Conservation (phyloP, 2,329 filamentous ascomycete genomes). For the Colletotrichum gigasporum region DNA sequence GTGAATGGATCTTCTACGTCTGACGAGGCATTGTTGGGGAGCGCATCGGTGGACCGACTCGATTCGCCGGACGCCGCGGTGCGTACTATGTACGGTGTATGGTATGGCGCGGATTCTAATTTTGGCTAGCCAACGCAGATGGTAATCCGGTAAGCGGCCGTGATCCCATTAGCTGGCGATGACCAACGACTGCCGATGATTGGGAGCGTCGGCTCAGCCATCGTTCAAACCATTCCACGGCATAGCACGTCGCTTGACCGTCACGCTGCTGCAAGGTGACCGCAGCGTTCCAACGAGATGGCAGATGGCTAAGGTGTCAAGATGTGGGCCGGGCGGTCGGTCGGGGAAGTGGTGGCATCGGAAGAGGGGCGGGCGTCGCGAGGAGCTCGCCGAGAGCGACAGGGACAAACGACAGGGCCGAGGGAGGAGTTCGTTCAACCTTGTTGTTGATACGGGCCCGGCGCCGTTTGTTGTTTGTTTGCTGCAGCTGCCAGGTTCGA, state of each 20-base stretch:
- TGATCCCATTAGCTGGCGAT: conserved; percentile 19
- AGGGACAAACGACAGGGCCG: conserved; percentile 37
- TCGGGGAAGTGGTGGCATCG: conserved; percentile 26
- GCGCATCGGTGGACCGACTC: background rate
- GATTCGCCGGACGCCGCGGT: background rate
- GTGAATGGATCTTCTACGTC: conserved; percentile 1
- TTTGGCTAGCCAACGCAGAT: background rate
- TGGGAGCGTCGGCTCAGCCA: conserved; percentile 7
- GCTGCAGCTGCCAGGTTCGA: background rate
- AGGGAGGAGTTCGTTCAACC: background rate
- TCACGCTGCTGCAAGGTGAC: conserved; percentile 16
- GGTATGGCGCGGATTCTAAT: conserved; percentile 5
- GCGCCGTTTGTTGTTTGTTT: no score
- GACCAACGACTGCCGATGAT: background rate
- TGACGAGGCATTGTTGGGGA: background rate
- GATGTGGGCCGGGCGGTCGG: conserved; percentile 11
- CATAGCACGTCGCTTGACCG: conserved; percentile 20
- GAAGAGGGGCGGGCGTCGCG: conserved; percentile 29
- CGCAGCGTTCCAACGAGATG: conserved; percentile 25
- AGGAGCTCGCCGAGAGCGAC: conserved; percentile 54
- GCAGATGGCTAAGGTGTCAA: conserved; percentile 22
- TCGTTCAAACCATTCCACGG: conserved; percentile 3
- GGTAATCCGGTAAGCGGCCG: background rate
- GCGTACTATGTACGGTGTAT: background rate
- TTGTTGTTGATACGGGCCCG: conserved; percentile 8